These are phyloP conservation scores for Fusarium sterilihyphosum DNA, from an alignment of 2,329 filamentous ascomycete species.

Conservation along the genomic window DNA sequence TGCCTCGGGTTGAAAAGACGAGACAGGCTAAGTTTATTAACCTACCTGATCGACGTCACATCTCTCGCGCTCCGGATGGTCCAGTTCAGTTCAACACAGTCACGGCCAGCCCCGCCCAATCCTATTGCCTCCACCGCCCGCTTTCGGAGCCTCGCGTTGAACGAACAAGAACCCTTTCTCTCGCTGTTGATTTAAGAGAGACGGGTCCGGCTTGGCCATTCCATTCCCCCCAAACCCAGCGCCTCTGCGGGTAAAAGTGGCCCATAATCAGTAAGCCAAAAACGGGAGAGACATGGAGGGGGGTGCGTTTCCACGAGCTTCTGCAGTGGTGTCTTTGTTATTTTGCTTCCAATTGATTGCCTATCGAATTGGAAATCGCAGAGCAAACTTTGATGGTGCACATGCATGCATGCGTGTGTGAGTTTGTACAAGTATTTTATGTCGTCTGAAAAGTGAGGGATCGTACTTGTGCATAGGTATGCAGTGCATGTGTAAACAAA, in stretches of 20 bases:
- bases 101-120: constrained; percentile 9
- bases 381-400: neutral
- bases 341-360: neutral
- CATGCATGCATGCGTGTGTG: neutral
- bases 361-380: neutral
- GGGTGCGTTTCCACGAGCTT: constrained; percentile 39
- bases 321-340: constrained; percentile 29
- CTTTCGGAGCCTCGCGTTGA: constrained; percentile 44
- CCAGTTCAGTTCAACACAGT: constrained; percentile 5
- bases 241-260: constrained; percentile 44
- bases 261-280: constrained; percentile 24
- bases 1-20: constrained; percentile 23
- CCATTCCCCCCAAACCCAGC: constrained; percentile 30
- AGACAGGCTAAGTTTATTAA: constrained; percentile 24
- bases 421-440: neutral
- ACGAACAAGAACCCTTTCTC: constrained; percentile 13
- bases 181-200: constrained; percentile 4
- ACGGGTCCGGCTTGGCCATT: constrained; percentile 35
- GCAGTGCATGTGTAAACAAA: constrained; percentile 21
- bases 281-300: constrained; percentile 20
- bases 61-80: constrained; percentile 7
- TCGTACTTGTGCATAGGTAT: constrained; percentile 15
- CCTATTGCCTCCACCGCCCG: constrained; percentile 40
- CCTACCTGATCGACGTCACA: constrained; percentile 39
- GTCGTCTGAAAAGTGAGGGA: neutral